Evolutionary conservation across 1,139 yeast genomes (phyloP), one percentile per base, ranked within the genome.

Genomic region (Blastobotrys raffinosifermentans): DNA sequence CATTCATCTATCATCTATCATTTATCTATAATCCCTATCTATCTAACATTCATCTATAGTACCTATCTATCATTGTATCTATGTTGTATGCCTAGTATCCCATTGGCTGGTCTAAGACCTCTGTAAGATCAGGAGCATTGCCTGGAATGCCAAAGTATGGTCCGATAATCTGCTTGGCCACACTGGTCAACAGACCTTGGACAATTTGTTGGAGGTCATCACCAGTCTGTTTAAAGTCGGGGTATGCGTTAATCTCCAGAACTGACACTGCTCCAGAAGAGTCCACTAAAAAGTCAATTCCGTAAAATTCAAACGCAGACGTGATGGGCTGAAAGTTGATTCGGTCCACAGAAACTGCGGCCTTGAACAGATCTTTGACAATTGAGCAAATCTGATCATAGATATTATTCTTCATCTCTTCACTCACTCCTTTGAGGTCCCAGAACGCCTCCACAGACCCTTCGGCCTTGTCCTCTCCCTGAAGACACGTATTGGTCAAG

Each of bases 181-280:
- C 53, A 6, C 53, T 51, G 9, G 44, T 43, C 29, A 66, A 53
- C 21, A 65, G 43, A 2, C 56, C 58, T 19, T 49, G 47, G 20
- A 91, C 84, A 19, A 89, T 54, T 1, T 54, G 66, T 54, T 81
- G 82, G 51, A 91, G 67, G 4, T 73, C 80, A 14, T 66, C 73
- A 9, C 98, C 98, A 0, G 97, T 91, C 61, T 91, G 98, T 55
- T 87, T 87, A 63, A 91, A 91, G 57, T 91, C 98, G 1, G 98
- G 98, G 56, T 82, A 91, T 7, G 97, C 81, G 55, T 91, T 91
- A 32, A 87, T 85, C 58, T 91, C 98, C 26, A 91, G 64, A 29
- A 91, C 59, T 32, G 68, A 68, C 3, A 83, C 91, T 7, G 66
- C 55, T 20, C 60, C 57, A 29, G 76, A 66, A 2, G 64, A 66